A percentile compares a stretch with the other conserved stretches of the same genome.
Conservation (phyloP, 371 early-diverging fungal genomes). For the Mucor mucedo region DNA sequence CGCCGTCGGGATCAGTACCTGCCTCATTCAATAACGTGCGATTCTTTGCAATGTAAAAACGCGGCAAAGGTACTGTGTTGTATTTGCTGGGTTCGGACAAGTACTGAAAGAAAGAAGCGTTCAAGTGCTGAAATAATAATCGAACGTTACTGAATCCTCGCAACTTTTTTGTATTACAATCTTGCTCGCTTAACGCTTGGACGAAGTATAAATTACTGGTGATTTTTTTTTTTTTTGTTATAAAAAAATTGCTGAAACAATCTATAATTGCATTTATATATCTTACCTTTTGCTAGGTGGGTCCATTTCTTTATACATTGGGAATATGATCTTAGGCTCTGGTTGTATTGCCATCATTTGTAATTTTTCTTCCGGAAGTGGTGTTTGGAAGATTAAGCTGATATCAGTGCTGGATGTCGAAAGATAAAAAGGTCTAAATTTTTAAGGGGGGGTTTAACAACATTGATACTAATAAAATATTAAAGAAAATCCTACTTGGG, state of each 20-base stretch:
- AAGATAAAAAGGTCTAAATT: conserved; percentile 16
- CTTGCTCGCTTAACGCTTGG: conserved; percentile 33
- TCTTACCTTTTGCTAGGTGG: conserved; percentile 19
- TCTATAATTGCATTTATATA: neutral
- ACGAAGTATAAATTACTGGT: conserved; percentile 38
- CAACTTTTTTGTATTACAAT: conserved; percentile 24
- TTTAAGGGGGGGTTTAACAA: neutral
- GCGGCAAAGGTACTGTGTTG: conserved; percentile 33
- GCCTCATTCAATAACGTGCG: conserved; percentile 45
- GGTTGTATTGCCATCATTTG: neutral
- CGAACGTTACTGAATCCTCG: conserved; percentile 41
- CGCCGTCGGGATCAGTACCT: conserved; percentile 29
- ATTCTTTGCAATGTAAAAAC: conserved; percentile 51
- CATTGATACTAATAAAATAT: conserved; percentile 1
- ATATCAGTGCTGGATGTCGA: conserved; percentile 10
- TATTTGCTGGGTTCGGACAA: conserved; percentile 8
- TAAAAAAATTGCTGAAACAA: too few species aligned
- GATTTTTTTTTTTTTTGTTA: neutral
- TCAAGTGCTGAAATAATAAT: conserved; percentile 36
- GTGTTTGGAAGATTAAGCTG: neutral
- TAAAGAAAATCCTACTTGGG: conserved; percentile 14
- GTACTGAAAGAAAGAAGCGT: conserved; percentile 36
- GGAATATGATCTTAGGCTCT: neutral
- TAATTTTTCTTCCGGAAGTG: conserved; percentile 16
- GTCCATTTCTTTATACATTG: conserved; percentile 23